Evolutionary conservation across 495 filamentous ascomycete species (phyloP), one percentile per base, ranked within the genome.

Genomic region (Trichoderma orchidacearum): DNA sequence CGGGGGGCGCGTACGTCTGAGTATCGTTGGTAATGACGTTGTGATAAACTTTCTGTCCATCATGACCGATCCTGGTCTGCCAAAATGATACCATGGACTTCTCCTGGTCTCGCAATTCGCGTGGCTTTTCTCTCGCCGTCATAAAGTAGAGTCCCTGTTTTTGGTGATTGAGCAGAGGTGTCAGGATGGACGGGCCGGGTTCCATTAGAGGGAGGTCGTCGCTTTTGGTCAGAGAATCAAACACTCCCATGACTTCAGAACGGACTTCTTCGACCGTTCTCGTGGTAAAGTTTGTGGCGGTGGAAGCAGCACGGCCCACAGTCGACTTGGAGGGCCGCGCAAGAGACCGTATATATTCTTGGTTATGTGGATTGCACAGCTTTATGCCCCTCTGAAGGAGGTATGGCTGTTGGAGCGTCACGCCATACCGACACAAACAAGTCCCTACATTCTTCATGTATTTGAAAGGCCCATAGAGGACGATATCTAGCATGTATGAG

Each of bases 81-180:
- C 89, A 96, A 17, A 94, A 77, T 0, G 89, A 88, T 48, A 81
- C 84, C 58, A 83, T 80, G 28, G 76, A 71, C 36, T 78, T 76
- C 18, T 82, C 57, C 25, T 59, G 58, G 1, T 64, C 60, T 50
- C 68, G 62, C 11, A 60, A 58, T 31, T 63, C 32, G 21, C 58
- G 62, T 13, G 75, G 78, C 28, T 80, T 75, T 67, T 96, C 93
- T 58, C 86, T 87, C n/a, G 79, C 79, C 5, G 71, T 83, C 86
- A 98, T 87, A 61, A 96, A 98, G 68, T 82, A 82, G 3, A 98
- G 75, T 0, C 85, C 93, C 68, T 96, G 92, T 63, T 89, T 91
- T 63, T 98, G 93, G 67, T 98, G 93, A 51, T 77, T 77, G 25
- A 97, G 78, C 30, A 98, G 69, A 6, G 80, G 74, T 0, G 91